Evolutionary conservation across 2,329 filamentous ascomycete species (phyloP), one percentile per base, ranked within the genome.

Genomic region (Fusarium zealandicum): DNA sequence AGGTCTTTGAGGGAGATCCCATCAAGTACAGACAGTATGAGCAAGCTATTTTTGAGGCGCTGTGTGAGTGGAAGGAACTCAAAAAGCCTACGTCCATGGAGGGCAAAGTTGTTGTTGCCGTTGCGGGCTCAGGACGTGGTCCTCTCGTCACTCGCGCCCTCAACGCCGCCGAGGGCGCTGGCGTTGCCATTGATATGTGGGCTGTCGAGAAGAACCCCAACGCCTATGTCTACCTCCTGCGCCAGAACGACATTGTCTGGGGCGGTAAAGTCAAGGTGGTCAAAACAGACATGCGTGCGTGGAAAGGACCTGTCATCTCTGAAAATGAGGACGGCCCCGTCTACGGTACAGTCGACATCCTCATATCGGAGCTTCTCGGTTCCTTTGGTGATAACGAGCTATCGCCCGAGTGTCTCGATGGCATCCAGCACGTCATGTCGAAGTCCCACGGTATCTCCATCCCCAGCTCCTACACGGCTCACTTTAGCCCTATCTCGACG

Each of bases 1-100:
- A 99, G 71, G 93, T 98, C 2, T 99, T 99, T 68, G 95, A 99
- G 73, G 96, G 96, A 64, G 96, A 99, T 61, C 95, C 95, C 0
- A 90, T 99, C 75, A 99, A 99, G 75, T 99, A 99, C 72, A 87
- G 92, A 61, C 96, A 93, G 81, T 99, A 99, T 71, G 92, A 98
- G 72, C 81, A 83, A 38, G 95, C 95, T 12, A 89, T 96, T 51
- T 84, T 85, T 4, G 85, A 90, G 61, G 93, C 95, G 1, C 80
- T 99, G 57, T 81, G 78, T 11, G 93, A 98, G 68, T 96, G 95
- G 88, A 82, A 82, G 53, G 76, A 80, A 31, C 81, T 90, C 53
- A 80, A 83, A 27, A 92, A 91, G 69, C 87, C 92, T 1, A 90
- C 88, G 0, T 88, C 88, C 11, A 80, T 83, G 9, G 82, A 85